These are phyloP conservation scores for Porogramme epimiltina DNA, from an alignment of 1,284 basidiomycete species.

Conservation along the genomic window DNA sequence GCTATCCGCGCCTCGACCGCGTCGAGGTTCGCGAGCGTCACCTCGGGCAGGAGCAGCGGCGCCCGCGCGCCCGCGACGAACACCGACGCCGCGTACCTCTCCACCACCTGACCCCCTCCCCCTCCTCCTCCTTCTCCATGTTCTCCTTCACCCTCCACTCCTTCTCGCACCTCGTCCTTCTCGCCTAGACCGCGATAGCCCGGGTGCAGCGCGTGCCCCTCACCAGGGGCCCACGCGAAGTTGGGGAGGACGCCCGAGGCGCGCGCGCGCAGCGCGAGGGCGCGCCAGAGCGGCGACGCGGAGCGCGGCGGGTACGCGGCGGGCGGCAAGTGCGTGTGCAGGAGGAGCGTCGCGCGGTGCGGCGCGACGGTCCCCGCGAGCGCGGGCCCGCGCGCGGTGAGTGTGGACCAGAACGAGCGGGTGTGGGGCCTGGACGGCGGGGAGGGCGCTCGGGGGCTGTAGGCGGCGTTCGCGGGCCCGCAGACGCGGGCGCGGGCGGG, in stretches of 20 bases:
- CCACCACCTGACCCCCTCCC: too few species aligned
- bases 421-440: not conserved
- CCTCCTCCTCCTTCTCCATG: constrained; percentile 3
- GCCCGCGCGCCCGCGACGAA: constrained; percentile 47
- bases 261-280: constrained; percentile 44
- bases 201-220: constrained; percentile 19
- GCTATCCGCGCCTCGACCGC: constrained; percentile 36
- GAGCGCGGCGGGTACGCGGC: constrained; percentile 49
- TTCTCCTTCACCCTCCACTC: too few species aligned
- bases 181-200: constrained; percentile 22
- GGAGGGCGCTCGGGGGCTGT: not conserved
- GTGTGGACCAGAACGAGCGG: constrained; percentile 1
- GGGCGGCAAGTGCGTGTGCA: constrained; percentile 54
- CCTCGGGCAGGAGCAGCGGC: constrained; percentile 47
- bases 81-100: constrained; percentile 44
- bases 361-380: constrained; percentile 47
- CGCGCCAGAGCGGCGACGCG: constrained; percentile 52
- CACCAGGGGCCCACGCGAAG: constrained; percentile 52
- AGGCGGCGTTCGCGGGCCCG: not conserved
- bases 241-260: constrained; percentile 60
- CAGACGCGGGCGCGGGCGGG: not conserved
- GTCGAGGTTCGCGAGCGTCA: constrained; percentile 51
- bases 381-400: not conserved
- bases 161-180: not conserved
- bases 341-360: constrained; percentile 59